These are phyloP conservation scores for Candida namnaoensis DNA, from an alignment of 805 yeast species.

Conservation along the genomic window DNA sequence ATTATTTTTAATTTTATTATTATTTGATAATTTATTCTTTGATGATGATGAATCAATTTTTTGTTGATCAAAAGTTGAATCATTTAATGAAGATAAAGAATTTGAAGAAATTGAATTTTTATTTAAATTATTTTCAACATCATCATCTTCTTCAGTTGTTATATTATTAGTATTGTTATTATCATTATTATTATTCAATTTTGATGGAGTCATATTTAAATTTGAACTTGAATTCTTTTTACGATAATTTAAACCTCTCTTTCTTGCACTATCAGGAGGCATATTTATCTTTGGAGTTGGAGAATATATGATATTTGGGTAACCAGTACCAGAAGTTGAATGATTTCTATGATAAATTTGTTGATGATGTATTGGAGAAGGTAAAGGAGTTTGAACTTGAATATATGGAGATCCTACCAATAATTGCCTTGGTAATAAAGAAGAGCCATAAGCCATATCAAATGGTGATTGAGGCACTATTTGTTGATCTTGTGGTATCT, in stretches of 20 bases:
- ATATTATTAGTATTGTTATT: too few relatives aligned
- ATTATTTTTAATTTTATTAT: too few relatives aligned
- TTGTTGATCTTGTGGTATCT: constrained; percentile 1
- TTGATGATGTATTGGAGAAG: constrained; percentile 13
- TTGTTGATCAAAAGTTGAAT: neutral
- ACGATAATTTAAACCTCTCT: constrained; percentile 2
- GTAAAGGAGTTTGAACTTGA: constrained; percentile 28
- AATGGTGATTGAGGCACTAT: constrained; percentile 43
- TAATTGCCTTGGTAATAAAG: constrained; percentile 56
- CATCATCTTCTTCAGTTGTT: too few relatives aligned
- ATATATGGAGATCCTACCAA: constrained; percentile 53
- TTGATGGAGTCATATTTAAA: neutral
- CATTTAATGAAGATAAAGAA: constrained; percentile 1
- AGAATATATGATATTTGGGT: constrained; percentile 4
- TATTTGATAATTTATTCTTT: too few relatives aligned
- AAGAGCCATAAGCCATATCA: constrained; percentile 49
- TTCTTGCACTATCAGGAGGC: constrained; percentile 11
- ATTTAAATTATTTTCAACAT: neutral
- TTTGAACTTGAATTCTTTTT: neutral
- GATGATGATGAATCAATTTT: too few relatives aligned
- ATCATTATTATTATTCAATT: neutral
- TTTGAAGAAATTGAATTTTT: neutral
- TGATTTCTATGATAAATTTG: constrained; percentile 4
- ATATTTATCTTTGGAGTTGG: constrained; percentile 13
- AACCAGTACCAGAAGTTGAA: constrained; percentile 4